phyloP scores from a whole-genome alignment of 176 grass and related monocot genomes.

The bread wheat (Triticum aestivum) region IWGSC_CS_RefSeq_v2.1 NC_057797.1:84006102-84006601 shows the following conservation, averaged over 20 bases:
- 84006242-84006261: slow-evolving; percentile 69
- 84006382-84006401: background rate
- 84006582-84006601: background rate
- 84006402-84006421: background rate
- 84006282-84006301: slow-evolving; percentile 26
- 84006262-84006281: slow-evolving; percentile 77
- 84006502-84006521: background rate
- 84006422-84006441: background rate
- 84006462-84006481: background rate
- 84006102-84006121: no score
- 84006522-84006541: background rate
- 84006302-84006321: slow-evolving; percentile 16
- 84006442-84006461: background rate
- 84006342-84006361: background rate
- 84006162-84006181: background rate
- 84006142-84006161: no score
- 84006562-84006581: background rate
- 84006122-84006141: no score
- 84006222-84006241: slow-evolving; percentile 88
- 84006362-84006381: background rate
- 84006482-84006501: slow-evolving; percentile 15
- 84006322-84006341: background rate
- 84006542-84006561: background rate
- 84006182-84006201: slow-evolving; percentile 86
- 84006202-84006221: slow-evolving; percentile 78